These are phyloP conservation scores for Coemansia sp. DNA, from an alignment of 192 early-diverging fungal genomes.

Conservation along the genomic window DNA sequence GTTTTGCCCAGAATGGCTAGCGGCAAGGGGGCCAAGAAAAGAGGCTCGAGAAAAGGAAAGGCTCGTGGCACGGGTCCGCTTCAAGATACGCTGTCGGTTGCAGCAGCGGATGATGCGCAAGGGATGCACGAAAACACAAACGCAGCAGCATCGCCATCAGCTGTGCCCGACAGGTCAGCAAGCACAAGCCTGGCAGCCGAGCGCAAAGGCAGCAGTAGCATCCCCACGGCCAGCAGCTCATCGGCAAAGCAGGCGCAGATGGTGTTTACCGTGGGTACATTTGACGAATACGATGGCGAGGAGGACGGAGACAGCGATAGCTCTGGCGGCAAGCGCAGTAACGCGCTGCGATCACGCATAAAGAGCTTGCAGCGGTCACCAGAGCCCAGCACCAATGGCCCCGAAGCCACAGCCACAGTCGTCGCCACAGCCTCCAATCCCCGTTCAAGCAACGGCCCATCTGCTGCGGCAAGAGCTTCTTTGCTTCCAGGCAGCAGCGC, in stretches of 20 bases:
- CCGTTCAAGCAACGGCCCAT: background rate
- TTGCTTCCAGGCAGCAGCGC: background rate
- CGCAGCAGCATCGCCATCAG: background rate
- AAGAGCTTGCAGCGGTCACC: background rate
- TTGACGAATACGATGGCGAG: constrained; percentile 37
- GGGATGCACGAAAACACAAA: background rate
- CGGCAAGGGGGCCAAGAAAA: constrained; percentile 24
- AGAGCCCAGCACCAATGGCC: background rate
- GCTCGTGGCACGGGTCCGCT: constrained; percentile 11
- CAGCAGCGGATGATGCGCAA: background rate
- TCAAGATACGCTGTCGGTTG: background rate
- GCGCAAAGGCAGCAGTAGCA: constrained; percentile 10
- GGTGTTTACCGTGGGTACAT: constrained; percentile 53
- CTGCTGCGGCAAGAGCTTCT: background rate
- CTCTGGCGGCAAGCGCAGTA: constrained; percentile 4
- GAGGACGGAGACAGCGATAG: constrained; percentile 14
- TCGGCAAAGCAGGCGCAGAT: constrained; percentile 43
- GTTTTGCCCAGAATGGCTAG: constrained; percentile 25
- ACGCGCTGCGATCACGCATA: constrained; percentile 2
- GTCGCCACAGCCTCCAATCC: background rate
- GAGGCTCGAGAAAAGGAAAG: constrained; percentile 15
- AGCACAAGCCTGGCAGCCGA: background rate
- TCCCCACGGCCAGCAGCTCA: constrained; percentile 8
- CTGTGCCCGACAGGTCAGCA: background rate
- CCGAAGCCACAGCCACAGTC: background rate